A percentile compares a stretch with the other conserved stretches of the same genome.
Conservation (phyloP, 441 rosid species). For the Erysimum pusillum region DNA sequence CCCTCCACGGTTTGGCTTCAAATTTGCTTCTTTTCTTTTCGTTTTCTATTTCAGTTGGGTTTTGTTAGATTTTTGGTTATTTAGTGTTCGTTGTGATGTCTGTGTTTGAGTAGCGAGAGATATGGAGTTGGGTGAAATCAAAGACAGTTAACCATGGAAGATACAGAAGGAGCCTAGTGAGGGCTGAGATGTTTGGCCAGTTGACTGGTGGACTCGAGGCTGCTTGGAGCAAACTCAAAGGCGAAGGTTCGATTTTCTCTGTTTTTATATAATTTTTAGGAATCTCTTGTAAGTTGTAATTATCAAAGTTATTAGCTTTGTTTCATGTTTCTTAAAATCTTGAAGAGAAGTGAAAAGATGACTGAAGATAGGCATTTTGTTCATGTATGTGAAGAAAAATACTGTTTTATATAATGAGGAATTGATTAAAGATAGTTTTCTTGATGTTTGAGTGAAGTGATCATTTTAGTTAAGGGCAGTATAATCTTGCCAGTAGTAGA, state of each 20-base stretch:
- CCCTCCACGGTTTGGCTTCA: slow-evolving; percentile 63
- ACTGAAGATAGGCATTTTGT: slow-evolving; percentile 10
- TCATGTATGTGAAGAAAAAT: neutral
- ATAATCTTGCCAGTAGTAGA: neutral
- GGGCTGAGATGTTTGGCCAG: slow-evolving; percentile 98
- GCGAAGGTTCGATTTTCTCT: slow-evolving; percentile 69
- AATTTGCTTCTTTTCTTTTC: neutral
- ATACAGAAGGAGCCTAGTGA: slow-evolving; percentile 57
- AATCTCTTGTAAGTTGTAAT: neutral
- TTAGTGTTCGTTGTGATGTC: slow-evolving; percentile 2
- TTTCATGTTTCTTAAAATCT: neutral
- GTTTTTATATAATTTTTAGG: neutral
- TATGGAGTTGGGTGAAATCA: slow-evolving; percentile 76
- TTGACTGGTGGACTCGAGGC: slow-evolving; percentile 89
- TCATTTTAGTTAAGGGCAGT: neutral
- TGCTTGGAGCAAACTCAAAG: slow-evolving; percentile 99
- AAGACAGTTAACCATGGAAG: slow-evolving; percentile 53
- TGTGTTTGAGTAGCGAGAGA: slow-evolving; percentile 57
- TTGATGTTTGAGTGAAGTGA: neutral
- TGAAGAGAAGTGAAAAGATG: neutral
- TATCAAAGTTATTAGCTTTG: slow-evolving; percentile 16
- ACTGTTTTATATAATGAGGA: neutral
- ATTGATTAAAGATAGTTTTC: neutral
- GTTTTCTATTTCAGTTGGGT: neutral
- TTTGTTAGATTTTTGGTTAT: slow-evolving; percentile 2